Evolutionary conservation across 73 alveolate species (phyloP), one percentile per base, ranked within the genome.

Genomic region (Paramecium sonneborni): DNA sequence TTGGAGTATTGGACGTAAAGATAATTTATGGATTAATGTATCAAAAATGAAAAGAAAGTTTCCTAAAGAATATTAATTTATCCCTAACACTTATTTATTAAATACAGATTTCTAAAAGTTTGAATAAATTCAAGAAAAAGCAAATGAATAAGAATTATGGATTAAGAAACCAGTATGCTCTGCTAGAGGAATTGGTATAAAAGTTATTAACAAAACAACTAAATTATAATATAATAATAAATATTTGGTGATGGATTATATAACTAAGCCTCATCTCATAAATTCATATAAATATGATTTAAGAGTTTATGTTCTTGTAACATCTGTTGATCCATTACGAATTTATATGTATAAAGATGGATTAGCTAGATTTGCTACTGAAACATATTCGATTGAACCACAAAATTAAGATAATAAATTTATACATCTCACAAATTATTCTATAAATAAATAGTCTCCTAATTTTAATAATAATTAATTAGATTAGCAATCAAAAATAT

Each of bases 271-370:
- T 58, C 99, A 98, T 92, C 85, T 96, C 32, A 93, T 98, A 5
- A 95, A 97, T 23, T 98, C 98, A 41, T 94, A 88, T 82, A 98
- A 98, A 93, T 98, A 97, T 57, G 99, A 98, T 94, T 82, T 98
- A 57, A 95, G 99, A 85, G 93, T 97, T 35, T 97, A 97, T 91
- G 98, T 97, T 32, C 85, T 95, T 39, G 98, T 97, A 8, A 96
- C 99, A 5, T 95, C 98, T 82, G 96, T 93, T 88, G 99, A 96
- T 74, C 99, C 99, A 1, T 94, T 98, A 44, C 95, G 98, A 85
- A 93, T 98, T 30, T 98, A 95, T 89, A 92, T 98, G 85, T 98
- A 94, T 93, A 97, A 98, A 57, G 99, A 98, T 79, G 99, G 99
- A 12, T 93, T 98, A 35, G 99, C 96, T 10, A 96, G 99, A 87